A percentile compares a stretch with the other conserved stretches of the same genome.
Conservation (phyloP, 306 rosid genomes). For the Oemleria cerasiformis region DNA sequence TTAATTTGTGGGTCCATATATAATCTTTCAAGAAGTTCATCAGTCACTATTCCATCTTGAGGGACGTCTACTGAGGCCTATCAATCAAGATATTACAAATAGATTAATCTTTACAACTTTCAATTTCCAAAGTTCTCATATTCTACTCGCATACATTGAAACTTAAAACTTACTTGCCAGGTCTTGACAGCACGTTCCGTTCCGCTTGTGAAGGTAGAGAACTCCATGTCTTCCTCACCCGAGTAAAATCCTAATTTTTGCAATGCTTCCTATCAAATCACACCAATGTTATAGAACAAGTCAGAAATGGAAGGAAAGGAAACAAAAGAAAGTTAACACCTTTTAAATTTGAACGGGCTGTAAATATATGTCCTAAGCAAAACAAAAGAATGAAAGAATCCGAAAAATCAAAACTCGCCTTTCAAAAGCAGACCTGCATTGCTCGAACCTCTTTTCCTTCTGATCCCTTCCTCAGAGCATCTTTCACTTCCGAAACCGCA, state of each 20-base stretch:
- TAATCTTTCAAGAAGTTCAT: slow-evolving; percentile 67
- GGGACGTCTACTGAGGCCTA: slow-evolving; percentile 60
- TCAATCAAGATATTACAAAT: slow-evolving; percentile 22
- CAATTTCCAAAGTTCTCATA: neutral
- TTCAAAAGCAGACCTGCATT: slow-evolving; percentile 73
- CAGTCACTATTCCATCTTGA: slow-evolving; percentile 85
- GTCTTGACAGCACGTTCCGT: slow-evolving; percentile 95
- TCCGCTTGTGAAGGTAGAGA: slow-evolving; percentile 73
- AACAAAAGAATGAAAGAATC: slow-evolving; percentile 4
- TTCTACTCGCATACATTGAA: slow-evolving; percentile 1
- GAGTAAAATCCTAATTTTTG: slow-evolving; percentile 77
- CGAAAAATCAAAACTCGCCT: slow-evolving; percentile 45
- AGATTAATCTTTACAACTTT: neutral
- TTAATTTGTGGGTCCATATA: slow-evolving; percentile 30
- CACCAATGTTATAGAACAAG: neutral
- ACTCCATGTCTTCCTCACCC: slow-evolving; percentile 91
- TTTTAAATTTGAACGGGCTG: neutral
- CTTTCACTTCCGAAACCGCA: slow-evolving; percentile 22
- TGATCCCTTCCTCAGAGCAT: slow-evolving; percentile 52
- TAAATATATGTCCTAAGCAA: neutral
- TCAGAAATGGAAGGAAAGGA: neutral
- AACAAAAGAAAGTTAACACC: neutral
- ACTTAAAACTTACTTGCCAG: slow-evolving; percentile 77
- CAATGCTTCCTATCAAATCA: slow-evolving; percentile 66
- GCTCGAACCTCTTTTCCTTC: slow-evolving; percentile 82